Evolutionary conservation across 768 basidiomycete genomes (phyloP), one percentile per base, ranked within the genome.

Genomic region (Crucibulum laeve): DNA sequence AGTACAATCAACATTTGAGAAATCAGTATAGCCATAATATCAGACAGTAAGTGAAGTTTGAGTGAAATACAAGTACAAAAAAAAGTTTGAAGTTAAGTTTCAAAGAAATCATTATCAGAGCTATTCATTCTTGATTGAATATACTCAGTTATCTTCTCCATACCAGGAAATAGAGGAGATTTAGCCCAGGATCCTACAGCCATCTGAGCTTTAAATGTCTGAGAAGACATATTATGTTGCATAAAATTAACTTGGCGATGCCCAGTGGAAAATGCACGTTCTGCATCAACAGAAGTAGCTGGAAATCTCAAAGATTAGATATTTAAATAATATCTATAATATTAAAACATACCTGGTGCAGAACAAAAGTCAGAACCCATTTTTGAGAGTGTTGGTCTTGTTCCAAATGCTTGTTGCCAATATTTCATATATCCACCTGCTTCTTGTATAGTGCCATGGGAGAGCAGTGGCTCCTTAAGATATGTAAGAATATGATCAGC

Each of bases 351-450:
- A 53, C 53, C 52, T 14, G 60, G 61, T 37, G 60, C 56, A 1
- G 58, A 58, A 26, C 54, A 53, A 37, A 53, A 61, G 26, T 60
- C 53, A 0, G 50, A 25, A 4, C 49, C 63, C 58, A 64, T 59
- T 21, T 42, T 24, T 4, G 57, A 44, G 17, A 64, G 38, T 4
- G 4, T 25, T 24, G 54, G 53, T 1, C 43, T 40, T 11, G 25
- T 41, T 3, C 17, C 8, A 5, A 3, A 3, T 17, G 43, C 47
- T 2, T 40, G 17, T 19, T 44, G 13, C 57, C 54, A 58, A 22
- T 47, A 54, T 26, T 53, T 43, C 26, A 56, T 35, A 38, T 56
- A 56, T 3, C 53, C 54, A 30, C 54, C 54, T 26, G 43, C 45
- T 25, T 42, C 42, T 10, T 35, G 11, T 4, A 53, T 52, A 5